Percentiles rank a stretch among this genome's conserved stretches.
phyloP scores from a whole-genome alignment of 1,284 basidiomycete species.

The Moesziomyces aphidis region DNA sequence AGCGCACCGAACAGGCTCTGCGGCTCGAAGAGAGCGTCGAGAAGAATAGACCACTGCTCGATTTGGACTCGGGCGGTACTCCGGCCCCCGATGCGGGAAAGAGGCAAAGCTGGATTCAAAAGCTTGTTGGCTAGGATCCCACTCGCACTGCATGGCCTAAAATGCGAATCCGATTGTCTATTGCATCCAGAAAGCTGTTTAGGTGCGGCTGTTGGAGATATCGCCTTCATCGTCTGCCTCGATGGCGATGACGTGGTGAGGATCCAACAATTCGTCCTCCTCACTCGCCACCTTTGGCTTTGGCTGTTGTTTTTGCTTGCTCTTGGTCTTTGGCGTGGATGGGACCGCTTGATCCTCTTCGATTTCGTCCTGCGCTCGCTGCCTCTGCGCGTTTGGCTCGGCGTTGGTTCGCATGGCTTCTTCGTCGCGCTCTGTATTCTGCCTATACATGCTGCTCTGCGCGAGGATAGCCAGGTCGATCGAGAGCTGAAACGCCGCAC shows the following conservation, averaged over 20 bases:
- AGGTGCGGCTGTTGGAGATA: slow-evolving; percentile 22
- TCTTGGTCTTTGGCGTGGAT: neutral
- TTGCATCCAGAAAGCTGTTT: neutral
- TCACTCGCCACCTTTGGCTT: slow-evolving; percentile 2
- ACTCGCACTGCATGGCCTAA: too few species aligned
- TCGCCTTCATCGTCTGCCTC: slow-evolving; percentile 49
- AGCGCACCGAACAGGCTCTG: slow-evolving; percentile 36
- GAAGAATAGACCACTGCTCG: slow-evolving; percentile 4
- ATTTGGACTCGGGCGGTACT: neutral
- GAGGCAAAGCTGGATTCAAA: slow-evolving; percentile 13
- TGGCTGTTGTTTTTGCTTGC: neutral
- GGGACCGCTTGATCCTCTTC: slow-evolving; percentile 12
- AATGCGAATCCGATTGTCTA: too few species aligned
- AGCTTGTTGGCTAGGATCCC: slow-evolving; percentile 3
- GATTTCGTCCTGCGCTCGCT: slow-evolving; percentile 4
- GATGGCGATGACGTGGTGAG: slow-evolving; percentile 37
- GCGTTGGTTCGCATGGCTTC: slow-evolving; percentile 14
- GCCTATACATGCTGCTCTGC: slow-evolving; percentile 63
- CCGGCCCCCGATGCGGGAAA: neutral
- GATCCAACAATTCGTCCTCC: slow-evolving; percentile 15
- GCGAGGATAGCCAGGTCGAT: slow-evolving; percentile 65
- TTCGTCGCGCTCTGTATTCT: slow-evolving; percentile 61
- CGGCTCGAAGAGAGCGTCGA: slow-evolving; percentile 29
- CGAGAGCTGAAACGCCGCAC: slow-evolving; percentile 62
- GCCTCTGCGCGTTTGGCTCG: neutral